A percentile compares a stretch with the other conserved stretches of the same genome.
phyloP scores from a whole-genome alignment of 2,329 filamentous ascomycete genomes.

The Didymella segeticola region DNA sequence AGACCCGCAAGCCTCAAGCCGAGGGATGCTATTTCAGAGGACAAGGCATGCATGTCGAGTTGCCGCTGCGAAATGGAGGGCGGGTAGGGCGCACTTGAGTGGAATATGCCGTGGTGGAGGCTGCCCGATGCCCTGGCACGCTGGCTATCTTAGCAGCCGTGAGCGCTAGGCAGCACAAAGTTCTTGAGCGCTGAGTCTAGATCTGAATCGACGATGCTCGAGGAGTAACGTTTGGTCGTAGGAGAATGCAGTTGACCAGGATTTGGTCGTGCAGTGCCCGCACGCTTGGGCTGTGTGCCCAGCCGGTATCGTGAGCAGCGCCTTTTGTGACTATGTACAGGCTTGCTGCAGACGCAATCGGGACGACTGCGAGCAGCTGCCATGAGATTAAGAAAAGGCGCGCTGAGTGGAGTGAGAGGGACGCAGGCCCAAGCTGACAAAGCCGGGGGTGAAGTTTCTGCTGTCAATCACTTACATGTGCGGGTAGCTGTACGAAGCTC shows the following conservation, averaged over 20 bases:
- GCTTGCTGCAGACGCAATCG: background rate
- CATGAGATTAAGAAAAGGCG: background rate
- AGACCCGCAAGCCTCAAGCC: background rate
- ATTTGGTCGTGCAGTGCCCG: slow-evolving; percentile 18
- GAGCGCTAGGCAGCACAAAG: slow-evolving; percentile 19
- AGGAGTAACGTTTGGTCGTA: slow-evolving; percentile 9
- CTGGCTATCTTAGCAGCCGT: slow-evolving; percentile 8
- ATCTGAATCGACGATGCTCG: slow-evolving; percentile 12
- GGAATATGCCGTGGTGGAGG: slow-evolving; percentile 12
- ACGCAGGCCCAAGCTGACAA: background rate
- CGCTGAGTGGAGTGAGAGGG: background rate
- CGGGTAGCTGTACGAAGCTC: slow-evolving; percentile 3
- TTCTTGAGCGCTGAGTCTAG: slow-evolving; percentile 18
- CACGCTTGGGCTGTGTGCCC: slow-evolving; percentile 8
- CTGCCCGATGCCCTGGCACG: slow-evolving; percentile 12
- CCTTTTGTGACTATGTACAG: background rate
- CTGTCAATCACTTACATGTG: background rate
- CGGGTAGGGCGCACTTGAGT: slow-evolving; percentile 18
- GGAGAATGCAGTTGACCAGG: slow-evolving; percentile 15
- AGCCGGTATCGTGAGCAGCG: slow-evolving; percentile 10
- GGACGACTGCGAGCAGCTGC: background rate
- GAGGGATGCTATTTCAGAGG: background rate
- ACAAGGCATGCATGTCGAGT: background rate
- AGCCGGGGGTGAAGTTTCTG: slow-evolving; percentile 4
- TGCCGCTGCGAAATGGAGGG: background rate